Conservation (phyloP, 257 asterid genomes). For the Solanum pennellii region DNA sequence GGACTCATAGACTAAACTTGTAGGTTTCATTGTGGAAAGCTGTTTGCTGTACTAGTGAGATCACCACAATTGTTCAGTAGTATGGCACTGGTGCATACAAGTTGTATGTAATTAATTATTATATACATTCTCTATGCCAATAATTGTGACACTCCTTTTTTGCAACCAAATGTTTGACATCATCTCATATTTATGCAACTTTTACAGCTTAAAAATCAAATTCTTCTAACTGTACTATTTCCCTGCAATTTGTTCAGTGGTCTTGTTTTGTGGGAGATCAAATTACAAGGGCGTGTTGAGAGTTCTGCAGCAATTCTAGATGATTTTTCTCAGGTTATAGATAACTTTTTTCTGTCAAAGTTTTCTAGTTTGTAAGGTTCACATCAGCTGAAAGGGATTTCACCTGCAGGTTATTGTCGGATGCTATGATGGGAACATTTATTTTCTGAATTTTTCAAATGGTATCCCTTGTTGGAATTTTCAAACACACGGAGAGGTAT, state of each 20-base stretch:
- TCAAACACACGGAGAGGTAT: constrained; percentile 81
- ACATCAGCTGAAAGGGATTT: background rate
- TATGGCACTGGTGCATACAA: background rate
- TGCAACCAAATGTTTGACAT: background rate
- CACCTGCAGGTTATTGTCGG: constrained; percentile 72
- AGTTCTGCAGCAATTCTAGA: constrained; percentile 82
- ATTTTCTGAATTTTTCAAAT: constrained; percentile 54
- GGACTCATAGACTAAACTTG: background rate
- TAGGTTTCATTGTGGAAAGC: background rate
- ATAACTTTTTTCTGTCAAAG: background rate
- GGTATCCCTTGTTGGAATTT: constrained; percentile 73
- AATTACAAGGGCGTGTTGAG: constrained; percentile 73
- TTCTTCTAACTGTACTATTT: background rate
- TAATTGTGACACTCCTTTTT: background rate
- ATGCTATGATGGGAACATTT: constrained; percentile 69
- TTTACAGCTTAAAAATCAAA: background rate
- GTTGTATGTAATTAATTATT: background rate
- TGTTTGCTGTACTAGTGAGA: background rate
- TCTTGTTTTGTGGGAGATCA: constrained; percentile 57
- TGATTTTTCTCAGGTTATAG: constrained; percentile 66
- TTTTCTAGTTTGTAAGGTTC: background rate
- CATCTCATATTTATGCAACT: background rate
- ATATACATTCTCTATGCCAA: background rate
- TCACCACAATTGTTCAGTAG: background rate
- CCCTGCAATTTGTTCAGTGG: constrained; percentile 41